phyloP scores from a whole-genome alignment of 1,139 yeast genomes.

The Candida sp. region DNA sequence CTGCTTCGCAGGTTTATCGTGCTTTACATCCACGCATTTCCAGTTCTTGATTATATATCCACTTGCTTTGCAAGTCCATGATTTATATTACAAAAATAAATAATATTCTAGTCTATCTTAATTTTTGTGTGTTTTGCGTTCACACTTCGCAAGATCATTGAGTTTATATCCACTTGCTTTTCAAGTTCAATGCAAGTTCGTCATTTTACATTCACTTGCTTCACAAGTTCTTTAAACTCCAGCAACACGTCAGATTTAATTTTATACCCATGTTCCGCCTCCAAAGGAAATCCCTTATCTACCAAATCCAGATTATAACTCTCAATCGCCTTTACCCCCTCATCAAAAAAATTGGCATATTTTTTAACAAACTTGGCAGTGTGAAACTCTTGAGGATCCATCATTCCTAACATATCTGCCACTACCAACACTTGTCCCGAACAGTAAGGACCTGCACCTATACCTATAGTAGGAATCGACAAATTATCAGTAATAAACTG shows the following conservation, averaged over 20 bases:
- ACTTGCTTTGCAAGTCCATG: too few relatives aligned
- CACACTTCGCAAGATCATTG: too few relatives aligned
- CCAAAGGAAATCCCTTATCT: conserved; percentile 53
- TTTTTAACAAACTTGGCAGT: conserved; percentile 75
- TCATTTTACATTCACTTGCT: too few relatives aligned
- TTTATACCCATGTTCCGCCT: conserved; percentile 63
- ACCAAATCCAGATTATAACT: conserved; percentile 61
- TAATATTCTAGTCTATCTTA: too few relatives aligned
- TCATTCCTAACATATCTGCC: conserved; percentile 80
- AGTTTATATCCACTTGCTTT: too few relatives aligned
- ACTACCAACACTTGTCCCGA: conserved; percentile 92
- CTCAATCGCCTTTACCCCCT: conserved; percentile 51
- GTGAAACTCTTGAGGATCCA: conserved; percentile 42
- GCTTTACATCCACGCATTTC: too few relatives aligned
- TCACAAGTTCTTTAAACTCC: conserved; percentile 30
- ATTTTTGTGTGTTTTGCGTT: too few relatives aligned
- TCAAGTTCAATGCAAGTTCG: too few relatives aligned
- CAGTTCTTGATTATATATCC: too few relatives aligned
- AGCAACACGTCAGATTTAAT: conserved; percentile 64
- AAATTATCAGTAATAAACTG: conserved; percentile 56
- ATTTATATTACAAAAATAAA: too few relatives aligned
- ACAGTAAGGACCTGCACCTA: conserved; percentile 86
- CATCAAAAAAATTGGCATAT: conserved; percentile 52
- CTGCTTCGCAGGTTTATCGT: too few relatives aligned
- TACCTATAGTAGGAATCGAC: conserved; percentile 83